Base-by-base conservation (phyloP, 495 filamentous ascomycete genomes). In the Aspergillus avenaceus region DNA sequence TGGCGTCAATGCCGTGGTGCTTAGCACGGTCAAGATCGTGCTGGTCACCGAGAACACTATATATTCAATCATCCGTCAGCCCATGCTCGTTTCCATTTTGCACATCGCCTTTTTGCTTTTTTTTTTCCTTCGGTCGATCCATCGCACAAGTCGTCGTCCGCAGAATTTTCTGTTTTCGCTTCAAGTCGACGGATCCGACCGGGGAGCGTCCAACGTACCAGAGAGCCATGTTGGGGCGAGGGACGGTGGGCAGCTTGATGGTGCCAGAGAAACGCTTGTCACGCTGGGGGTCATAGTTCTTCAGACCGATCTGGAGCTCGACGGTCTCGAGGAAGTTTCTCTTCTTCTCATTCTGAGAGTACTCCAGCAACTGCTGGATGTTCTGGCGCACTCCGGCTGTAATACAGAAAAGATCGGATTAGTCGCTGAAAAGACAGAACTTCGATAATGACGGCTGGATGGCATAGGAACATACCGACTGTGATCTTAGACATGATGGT, bases 261-360 rank as follows among this genome's bases (percentile, higher is more conserved):
- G 95, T 97, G 76, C 93, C 93, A 38, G 88, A 93, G 90, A 98
- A 98, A 92, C 93, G 93, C 91, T 98, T 98, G 80, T 98, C 93
- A 87, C 92, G 90, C 83, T 97, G 91, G 68, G 93, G 93, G 68
- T 98, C 93, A 81, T 98, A 98, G 87, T 98, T 98, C 88, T 98
- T 98, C 70, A 98, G 86, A 68, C 93, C 93, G 81, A 98, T 96
- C 77, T 97, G 92, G 67, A 97, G 88, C 67, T 80, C 75, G 60
- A 79, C 72, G 66, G 90, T 95, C 81, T 95, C 90, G 76, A 96
- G 84, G 83, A 97, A 98, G 84, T 97, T 97, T 54, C 93, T 80
- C 87, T 98, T 98, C 87, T 98, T 97, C 74, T 89, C 87, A 72
- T 97, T 88, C 65, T 80, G 85, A 75, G 88, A 92, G 84, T 95